Evolutionary conservation across 1,139 yeast species (phyloP), one percentile per base, ranked within the genome.

Genomic region (Yamadazyma atlantica): DNA sequence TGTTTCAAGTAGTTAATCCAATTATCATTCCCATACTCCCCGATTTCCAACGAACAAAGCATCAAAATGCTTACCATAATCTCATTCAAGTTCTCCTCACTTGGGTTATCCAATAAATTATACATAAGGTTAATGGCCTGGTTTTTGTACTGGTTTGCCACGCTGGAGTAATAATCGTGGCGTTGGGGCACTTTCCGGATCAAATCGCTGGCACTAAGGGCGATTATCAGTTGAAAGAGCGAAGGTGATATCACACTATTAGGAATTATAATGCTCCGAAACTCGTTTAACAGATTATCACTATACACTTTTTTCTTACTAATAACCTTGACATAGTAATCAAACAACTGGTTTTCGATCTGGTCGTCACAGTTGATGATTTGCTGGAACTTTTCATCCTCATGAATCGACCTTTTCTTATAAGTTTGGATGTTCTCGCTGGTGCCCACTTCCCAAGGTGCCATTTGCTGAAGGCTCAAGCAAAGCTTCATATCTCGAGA

Each of bases 1-100:
- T 59, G 61, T 35, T 53, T 53, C 37, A 60, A 38, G 34, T 57
- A 53, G 26, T 48, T 52, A 13, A 54, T 40, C 65, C 65, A 60
- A 33, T 42, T 46, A 13, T 43, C 48, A 40, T 50, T 55, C 6
- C 58, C 54, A 32, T 45, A 48, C 32, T 59, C 52, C 2, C 58
- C 51, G 9, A 58, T 58, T 34, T 60, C 65, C 11, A 55, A 45
- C 4, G 63, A 55, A 33, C 63, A 57, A 4, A 60, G 30, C 39
- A 55, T 44, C 35, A 58, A 39, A 2, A 58, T 44, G 36, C 50
- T 44, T 12, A 46, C 39, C 4, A 43, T 39, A 21, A 48, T 37
- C 16, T 46, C 52, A 13, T 41, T 40, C 21, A 49, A 34, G 31
- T 35, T 37, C 18, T 45, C 45, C 9, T 32, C 33, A 11, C 36